Evolutionary conservation across 2,329 filamentous ascomycete species (phyloP), one percentile per base, ranked within the genome.

Genomic region (Fusarium sterilihyphosum): DNA sequence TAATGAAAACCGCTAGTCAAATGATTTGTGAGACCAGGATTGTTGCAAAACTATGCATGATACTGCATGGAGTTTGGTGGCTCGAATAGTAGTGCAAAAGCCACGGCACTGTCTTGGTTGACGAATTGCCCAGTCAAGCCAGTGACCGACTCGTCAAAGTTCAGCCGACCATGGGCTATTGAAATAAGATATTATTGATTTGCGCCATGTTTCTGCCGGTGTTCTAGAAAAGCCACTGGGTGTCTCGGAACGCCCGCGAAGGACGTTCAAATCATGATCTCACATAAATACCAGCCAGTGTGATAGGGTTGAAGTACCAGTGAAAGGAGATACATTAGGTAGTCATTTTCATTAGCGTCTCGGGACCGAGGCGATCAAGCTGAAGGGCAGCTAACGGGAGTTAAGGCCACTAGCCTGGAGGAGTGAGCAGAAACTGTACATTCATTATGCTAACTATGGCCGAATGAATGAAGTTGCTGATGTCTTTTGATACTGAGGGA

Each of bases 121-220:
- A 47, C 43, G 22, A 49, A 52, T 38, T 52, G 33, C 37, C 56
- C 46, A 71, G 50, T 31, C 40, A 46, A 46, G 33, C 33, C 33
- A 53, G 40, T 44, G 44, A 61, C 29, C 54, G 59, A 67, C 44
- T 67, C 58, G 46, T 57, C 41, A 46, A 68, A 40, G 58, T 40
- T 46, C 43, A 43, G 44, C 47, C 43, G 54, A 53, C 41, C 53
- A 64, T 37, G 33, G 49, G 43, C n/a, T 43, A 43, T 58, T 33
- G 57, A 40, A 62, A 54, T 16, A 49, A 61, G 24, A 29, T 35
- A 24, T 29, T 54, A 22, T 49, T 56, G 58, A 37, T 68, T 46
- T 68, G 49, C 67, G 71, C 56, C 54, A 61, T 53, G 62, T 68
- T 73, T 72, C 71, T 74, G 38, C 52, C 58, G 38, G 29, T 57